These are phyloP conservation scores for Russula foetens DNA, from an alignment of 768 basidiomycete species.

Conservation along the genomic window DNA sequence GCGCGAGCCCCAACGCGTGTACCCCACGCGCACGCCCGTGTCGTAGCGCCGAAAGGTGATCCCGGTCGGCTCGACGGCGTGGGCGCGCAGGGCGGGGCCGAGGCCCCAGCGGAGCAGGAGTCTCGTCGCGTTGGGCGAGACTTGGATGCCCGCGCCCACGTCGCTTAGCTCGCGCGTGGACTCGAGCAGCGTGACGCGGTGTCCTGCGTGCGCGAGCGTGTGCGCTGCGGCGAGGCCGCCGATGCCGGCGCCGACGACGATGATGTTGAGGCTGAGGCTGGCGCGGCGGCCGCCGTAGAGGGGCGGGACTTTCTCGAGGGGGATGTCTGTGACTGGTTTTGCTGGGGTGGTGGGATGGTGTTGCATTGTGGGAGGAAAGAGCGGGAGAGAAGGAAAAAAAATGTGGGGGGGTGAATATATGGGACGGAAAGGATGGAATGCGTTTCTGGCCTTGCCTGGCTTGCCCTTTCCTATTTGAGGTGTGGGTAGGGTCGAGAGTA, in stretches of 20 bases:
- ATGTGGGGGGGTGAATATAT: background rate
- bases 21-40: constrained; percentile 32
- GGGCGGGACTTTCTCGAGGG: constrained; percentile 14
- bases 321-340: background rate
- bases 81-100: constrained; percentile 24
- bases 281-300: constrained; percentile 29
- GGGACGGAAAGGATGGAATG: no score
- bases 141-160: constrained; percentile 37
- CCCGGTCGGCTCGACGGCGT: constrained; percentile 31
- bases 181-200: constrained; percentile 34
- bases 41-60: constrained; percentile 33
- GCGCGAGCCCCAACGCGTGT: constrained; percentile 29
- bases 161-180: constrained; percentile 32
- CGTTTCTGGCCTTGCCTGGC: background rate
- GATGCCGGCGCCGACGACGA: constrained; percentile 36
- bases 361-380: background rate
- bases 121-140: constrained; percentile 34
- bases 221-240: constrained; percentile 35
- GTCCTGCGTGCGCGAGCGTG: constrained; percentile 33
- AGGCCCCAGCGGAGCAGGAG: constrained; percentile 34
- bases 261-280: constrained; percentile 29
- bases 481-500: no score
- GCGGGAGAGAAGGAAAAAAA: background rate
- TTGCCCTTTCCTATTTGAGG: no score
- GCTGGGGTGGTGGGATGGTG: background rate